Conservation (phyloP, 257 asterid genomes). For the Capsicum rhomboideum region DNA sequence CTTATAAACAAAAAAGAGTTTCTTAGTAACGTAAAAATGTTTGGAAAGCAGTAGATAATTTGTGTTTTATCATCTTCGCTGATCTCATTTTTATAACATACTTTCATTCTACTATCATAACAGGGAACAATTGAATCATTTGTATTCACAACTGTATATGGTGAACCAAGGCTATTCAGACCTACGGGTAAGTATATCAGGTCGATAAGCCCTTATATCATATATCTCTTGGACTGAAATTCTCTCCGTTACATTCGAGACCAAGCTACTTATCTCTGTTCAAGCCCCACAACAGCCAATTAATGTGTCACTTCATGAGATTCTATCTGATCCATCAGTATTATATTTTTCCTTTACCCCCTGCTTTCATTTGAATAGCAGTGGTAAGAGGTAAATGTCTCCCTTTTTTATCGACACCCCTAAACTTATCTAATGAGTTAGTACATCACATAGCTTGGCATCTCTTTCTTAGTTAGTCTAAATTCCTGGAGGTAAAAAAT, state of each 20-base stretch:
- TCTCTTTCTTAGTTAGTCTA: neutral
- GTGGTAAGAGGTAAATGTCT: neutral
- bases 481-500: neutral
- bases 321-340: neutral
- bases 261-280: neutral
- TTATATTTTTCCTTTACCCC: neutral
- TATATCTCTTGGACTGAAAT: neutral
- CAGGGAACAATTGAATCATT: conserved; percentile 86
- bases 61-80: neutral
- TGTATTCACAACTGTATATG: conserved; percentile 85
- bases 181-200: conserved; percentile 63
- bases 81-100: neutral
- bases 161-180: conserved; percentile 86
- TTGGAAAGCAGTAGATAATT: neutral
- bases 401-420: neutral
- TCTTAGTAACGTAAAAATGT: neutral
- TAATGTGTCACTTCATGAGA: neutral
- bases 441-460: neutral
- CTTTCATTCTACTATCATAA: neutral
- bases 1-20: neutral
- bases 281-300: neutral
- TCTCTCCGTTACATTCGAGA: neutral
- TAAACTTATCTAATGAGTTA: neutral
- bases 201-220: neutral
- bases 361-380: neutral